Evolutionary conservation across 1,139 yeast genomes (phyloP), one percentile per base, ranked within the genome.

Genomic region (Pichia sp.): DNA sequence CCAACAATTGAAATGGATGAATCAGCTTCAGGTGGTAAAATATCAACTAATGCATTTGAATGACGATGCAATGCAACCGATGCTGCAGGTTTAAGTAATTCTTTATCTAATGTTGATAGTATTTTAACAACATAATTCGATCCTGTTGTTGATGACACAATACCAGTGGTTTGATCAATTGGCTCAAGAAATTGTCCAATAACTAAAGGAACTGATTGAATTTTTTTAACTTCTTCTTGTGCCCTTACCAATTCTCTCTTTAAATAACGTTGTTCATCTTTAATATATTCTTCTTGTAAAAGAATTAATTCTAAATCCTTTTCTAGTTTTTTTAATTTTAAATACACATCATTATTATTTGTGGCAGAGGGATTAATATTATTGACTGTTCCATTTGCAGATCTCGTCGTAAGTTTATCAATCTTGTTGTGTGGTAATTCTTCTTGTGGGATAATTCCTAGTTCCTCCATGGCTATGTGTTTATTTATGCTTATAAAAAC

Each of bases 161-260:
- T 95, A 59, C 97, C 99, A 10, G 96, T 88, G 62, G 87, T 85
- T 68, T 91, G 95, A 70, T 95, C 99, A 62, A 95, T 91, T 54
- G 99, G 97, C 69, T 95, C 99, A 62, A 95, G 76, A 64, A 95
- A 95, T 72, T 95, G 99, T 27, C 99, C 99, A 71, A 95, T 95
- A 34, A 95, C 99, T 59, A 95, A 76, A 19, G 99, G 99, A 49
- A 95, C 99, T 3, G 96, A 87, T 67, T 93, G 96, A 68, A 95
- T 95, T 63, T 97, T 81, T 70, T 93, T 93, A 48, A 93, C 99
- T 70, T 95, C 99, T 70, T 95, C 99, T 69, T 95, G 99, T 1
- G 99, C 99, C 62, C 98, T 83, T 45, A 91, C 84, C 53, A 95
- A 78, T 72, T 95, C 99, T 60, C 98, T 79, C 67, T 89, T 91